These are phyloP conservation scores for Drechslerella stenobrocha DNA, from an alignment of 2,329 filamentous ascomycete species.

Conservation along the genomic window DNA sequence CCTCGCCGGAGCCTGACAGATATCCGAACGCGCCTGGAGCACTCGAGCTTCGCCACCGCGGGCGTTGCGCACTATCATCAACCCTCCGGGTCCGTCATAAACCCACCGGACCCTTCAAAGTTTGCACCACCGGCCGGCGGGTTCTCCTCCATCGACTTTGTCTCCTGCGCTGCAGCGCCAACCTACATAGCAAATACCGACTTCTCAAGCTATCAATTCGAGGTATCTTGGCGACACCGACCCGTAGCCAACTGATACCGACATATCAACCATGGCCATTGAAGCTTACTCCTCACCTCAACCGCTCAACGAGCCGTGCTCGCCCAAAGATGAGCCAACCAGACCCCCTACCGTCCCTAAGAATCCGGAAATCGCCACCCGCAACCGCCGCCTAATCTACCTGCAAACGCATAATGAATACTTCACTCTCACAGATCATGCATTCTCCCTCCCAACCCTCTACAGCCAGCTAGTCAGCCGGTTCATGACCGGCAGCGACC, in stretches of 20 bases:
- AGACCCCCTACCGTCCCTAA: not conserved
- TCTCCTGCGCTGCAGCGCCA: too few relatives aligned
- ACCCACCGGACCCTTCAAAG: too few relatives aligned
- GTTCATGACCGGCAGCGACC: slow-evolving; percentile 36
- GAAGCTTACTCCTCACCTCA: not conserved
- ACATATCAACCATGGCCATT: not conserved
- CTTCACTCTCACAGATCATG: slow-evolving; percentile 33
- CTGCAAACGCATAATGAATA: slow-evolving; percentile 41
- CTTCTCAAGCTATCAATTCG: too few relatives aligned
- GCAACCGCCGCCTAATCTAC: slow-evolving; percentile 40
- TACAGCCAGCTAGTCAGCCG: slow-evolving; percentile 42
- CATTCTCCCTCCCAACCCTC: slow-evolving; percentile 39
- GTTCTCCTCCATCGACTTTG: too few relatives aligned
- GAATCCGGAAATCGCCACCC: slow-evolving; percentile 27
- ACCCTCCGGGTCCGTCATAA: too few relatives aligned
- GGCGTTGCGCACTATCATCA: too few relatives aligned
- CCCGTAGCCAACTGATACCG: too few relatives aligned
- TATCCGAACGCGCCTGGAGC: not conserved
- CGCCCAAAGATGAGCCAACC: not conserved
- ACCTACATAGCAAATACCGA: too few relatives aligned
- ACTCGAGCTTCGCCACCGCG: too few relatives aligned
- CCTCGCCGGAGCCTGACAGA: slow-evolving; percentile 21
- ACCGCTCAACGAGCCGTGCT: not conserved
- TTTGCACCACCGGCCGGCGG: too few relatives aligned
- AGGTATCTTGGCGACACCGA: too few relatives aligned